phyloP scores from a whole-genome alignment of 1,284 basidiomycete genomes.

The Trichosporon sp. region DNA sequence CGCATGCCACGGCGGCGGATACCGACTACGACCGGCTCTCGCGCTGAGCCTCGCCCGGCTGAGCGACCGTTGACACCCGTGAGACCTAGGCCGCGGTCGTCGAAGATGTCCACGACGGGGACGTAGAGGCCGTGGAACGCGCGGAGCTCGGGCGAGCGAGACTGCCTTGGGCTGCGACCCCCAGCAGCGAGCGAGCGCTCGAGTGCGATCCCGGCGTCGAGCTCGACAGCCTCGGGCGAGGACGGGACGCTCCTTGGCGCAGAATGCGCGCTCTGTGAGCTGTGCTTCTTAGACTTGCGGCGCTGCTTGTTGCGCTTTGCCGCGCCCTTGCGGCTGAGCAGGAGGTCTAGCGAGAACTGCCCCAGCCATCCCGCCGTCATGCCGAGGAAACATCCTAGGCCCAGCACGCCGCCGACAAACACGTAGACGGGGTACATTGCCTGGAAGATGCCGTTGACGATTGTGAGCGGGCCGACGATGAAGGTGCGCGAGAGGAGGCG shows the following conservation, averaged over 20 bases:
- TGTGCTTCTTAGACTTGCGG: slow-evolving; percentile 5
- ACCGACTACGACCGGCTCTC: slow-evolving; percentile 26
- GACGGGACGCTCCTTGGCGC: no score
- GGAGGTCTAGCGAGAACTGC: slow-evolving; percentile 18
- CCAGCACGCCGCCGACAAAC: slow-evolving; percentile 38
- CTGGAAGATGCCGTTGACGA: slow-evolving; percentile 23
- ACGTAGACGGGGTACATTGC: slow-evolving; percentile 38
- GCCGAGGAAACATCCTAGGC: slow-evolving; percentile 36
- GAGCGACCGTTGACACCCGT: background rate
- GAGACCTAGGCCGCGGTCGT: background rate
- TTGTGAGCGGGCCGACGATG: slow-evolving; percentile 26
- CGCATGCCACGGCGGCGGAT: slow-evolving; percentile 19
- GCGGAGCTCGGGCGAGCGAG: background rate
- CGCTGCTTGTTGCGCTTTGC: slow-evolving; percentile 4
- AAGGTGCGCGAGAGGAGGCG: slow-evolving; percentile 30
- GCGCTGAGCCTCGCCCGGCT: slow-evolving; percentile 10
- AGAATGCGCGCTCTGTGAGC: background rate
- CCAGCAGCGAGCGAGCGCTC: background rate
- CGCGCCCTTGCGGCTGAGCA: slow-evolving; percentile 7
- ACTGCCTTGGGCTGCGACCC: background rate
- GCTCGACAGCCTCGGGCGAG: background rate
- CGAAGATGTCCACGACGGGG: slow-evolving; percentile 15
- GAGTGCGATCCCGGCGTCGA: background rate
- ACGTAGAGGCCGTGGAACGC: slow-evolving; percentile 15
- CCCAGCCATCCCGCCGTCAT: slow-evolving; percentile 35